phyloP scores from a whole-genome alignment of 306 rosid genomes.

The Alnus glutinosa region DNA sequence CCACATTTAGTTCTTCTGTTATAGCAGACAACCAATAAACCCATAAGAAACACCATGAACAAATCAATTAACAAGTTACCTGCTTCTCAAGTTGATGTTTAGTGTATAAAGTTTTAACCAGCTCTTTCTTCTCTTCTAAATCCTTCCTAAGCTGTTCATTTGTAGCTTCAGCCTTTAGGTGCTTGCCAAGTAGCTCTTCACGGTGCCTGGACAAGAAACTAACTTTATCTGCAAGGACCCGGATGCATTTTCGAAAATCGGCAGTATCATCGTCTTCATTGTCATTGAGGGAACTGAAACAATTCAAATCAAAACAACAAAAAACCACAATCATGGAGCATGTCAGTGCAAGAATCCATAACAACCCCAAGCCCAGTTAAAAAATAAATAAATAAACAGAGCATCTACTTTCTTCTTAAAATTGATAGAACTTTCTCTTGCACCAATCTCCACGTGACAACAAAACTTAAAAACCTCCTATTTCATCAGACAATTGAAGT shows the following conservation, averaged over 20 bases:
- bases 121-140: slow-evolving; percentile 77
- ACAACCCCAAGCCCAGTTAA: too few species aligned
- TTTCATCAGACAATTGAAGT: not conserved
- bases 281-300: slow-evolving; percentile 73
- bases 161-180: slow-evolving; percentile 64
- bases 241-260: slow-evolving; percentile 77
- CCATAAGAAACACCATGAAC: slow-evolving; percentile 4
- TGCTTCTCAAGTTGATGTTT: slow-evolving; percentile 96
- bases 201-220: slow-evolving; percentile 73
- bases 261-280: slow-evolving; percentile 82
- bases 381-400: not conserved
- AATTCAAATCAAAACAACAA: slow-evolving; percentile 20
- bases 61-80: slow-evolving; percentile 43
- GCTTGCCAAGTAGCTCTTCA: slow-evolving; percentile 78
- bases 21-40: not conserved
- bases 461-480: not conserved
- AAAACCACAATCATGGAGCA: slow-evolving; percentile 23
- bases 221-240: slow-evolving; percentile 73
- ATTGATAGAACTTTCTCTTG: not conserved
- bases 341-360: slow-evolving; percentile 1
- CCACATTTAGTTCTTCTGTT: not conserved
- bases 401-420: not conserved
- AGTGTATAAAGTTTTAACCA: slow-evolving; percentile 75
- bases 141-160: slow-evolving; percentile 83
- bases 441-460: not conserved